A percentile compares a stretch with the other conserved stretches of the same genome.
Evolutionary conservation across 495 filamentous ascomycete genomes (phyloP).

Genomic region (Aspergillus sclerotiicarbonarius): DNA sequence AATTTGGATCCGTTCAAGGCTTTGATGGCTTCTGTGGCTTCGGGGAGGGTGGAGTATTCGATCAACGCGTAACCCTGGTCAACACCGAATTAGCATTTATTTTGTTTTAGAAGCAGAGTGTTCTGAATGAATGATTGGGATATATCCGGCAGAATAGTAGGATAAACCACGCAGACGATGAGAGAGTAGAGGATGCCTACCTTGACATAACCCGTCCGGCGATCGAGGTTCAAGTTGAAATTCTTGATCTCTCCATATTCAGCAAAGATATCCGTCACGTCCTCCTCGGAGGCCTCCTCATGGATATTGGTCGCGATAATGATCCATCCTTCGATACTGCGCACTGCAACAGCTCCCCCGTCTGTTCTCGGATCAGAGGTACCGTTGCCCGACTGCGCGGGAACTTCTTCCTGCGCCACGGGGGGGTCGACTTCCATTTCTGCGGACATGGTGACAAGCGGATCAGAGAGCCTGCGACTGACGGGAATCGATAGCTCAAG

Average conservation of each 20-base stretch:
- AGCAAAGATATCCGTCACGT: constrained; percentile 88
- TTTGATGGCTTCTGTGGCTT: constrained; percentile 83
- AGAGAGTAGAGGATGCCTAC: constrained; percentile 43
- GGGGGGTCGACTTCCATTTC: constrained; percentile 82
- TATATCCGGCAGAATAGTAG: neutral
- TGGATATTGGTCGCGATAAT: constrained; percentile 95
- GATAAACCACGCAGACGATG: neutral
- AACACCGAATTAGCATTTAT: constrained; percentile 13
- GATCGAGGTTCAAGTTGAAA: constrained; percentile 89
- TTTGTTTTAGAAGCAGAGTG: neutral
- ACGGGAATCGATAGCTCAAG: neutral
- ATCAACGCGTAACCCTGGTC: constrained; percentile 86
- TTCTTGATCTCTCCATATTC: constrained; percentile 99
- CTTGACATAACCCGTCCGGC: constrained; percentile 97
- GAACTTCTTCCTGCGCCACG: constrained; percentile 42
- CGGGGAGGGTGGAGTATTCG: constrained; percentile 84
- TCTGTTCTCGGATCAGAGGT: constrained; percentile 69
- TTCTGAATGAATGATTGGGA: neutral
- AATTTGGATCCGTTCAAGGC: constrained; percentile 77
- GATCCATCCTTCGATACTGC: constrained; percentile 99
- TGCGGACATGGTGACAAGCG: constrained; percentile 53
- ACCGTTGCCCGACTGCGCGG: constrained; percentile 52
- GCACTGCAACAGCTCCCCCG: constrained; percentile 82
- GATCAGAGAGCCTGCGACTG: neutral
- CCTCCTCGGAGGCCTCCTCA: constrained; percentile 96